These are phyloP conservation scores for Ophiostoma angusticollis DNA, from an alignment of 2,329 filamentous ascomycete genomes.

Conservation along the genomic window DNA sequence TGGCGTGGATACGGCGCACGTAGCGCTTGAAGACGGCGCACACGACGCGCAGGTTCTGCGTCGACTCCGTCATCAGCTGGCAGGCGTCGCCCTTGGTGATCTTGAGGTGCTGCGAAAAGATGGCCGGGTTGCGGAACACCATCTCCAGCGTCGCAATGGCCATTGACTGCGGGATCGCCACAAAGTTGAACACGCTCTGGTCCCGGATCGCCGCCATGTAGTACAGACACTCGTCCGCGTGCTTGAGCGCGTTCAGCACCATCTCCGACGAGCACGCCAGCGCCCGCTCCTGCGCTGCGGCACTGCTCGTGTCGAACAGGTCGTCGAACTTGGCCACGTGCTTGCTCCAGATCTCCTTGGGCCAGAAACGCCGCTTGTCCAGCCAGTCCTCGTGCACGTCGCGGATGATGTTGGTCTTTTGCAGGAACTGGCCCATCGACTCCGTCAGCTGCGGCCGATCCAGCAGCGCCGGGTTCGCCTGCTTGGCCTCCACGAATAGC, in stretches of 20 bases:
- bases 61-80: constrained; percentile 80
- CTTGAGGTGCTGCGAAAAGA: constrained; percentile 84
- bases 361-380: constrained; percentile 86
- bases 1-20: constrained; percentile 70
- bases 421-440: constrained; percentile 93
- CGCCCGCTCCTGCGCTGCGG: constrained; percentile 62
- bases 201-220: constrained; percentile 92
- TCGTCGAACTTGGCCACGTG: constrained; percentile 84
- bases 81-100: constrained; percentile 94
- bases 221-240: constrained; percentile 88
- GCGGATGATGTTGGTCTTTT: constrained; percentile 98
- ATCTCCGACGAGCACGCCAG: constrained; percentile 82
- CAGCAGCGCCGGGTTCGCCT: constrained; percentile 75
- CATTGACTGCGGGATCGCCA: constrained; percentile 93
- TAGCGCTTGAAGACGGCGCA: constrained; percentile 75
- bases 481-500: constrained; percentile 74
- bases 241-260: constrained; percentile 77
- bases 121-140: constrained; percentile 78
- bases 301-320: constrained; percentile 53
- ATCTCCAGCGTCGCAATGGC: constrained; percentile 88
- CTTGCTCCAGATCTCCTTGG: constrained; percentile 93
- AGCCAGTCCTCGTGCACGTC: constrained; percentile 83
- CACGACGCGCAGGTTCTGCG: constrained; percentile 72
- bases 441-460: constrained; percentile 72
- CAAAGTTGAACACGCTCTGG: constrained; percentile 98